These are phyloP conservation scores for Penicillium sp. DNA, from an alignment of 2,329 filamentous ascomycete genomes.

Conservation along the genomic window DNA sequence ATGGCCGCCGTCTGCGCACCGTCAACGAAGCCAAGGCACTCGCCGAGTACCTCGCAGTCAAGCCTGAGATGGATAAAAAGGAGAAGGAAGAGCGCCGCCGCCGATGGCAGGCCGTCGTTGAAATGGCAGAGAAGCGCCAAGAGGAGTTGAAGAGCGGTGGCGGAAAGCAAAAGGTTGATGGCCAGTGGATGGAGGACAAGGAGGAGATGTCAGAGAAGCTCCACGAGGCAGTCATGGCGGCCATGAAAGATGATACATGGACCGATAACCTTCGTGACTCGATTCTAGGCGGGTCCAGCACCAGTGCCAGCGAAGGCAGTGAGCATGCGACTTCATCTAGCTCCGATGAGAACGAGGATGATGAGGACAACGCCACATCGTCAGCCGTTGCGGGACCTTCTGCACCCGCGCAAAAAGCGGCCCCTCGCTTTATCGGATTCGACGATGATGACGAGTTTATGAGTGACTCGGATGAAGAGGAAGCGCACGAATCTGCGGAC, in stretches of 20 bases:
- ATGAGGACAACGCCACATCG: conserved; percentile 34
- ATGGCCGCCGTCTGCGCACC: conserved; percentile 82
- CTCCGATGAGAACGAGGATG: conserved; percentile 36
- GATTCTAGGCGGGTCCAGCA: conserved; percentile 35
- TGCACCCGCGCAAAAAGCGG: conserved; percentile 23
- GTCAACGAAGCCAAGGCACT: conserved; percentile 93
- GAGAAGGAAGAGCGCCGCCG: conserved; percentile 79
- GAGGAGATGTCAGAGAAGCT: conserved; percentile 85
- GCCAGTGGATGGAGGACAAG: conserved; percentile 92
- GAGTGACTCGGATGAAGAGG: conserved; percentile 42
- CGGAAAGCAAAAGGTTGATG: conserved; percentile 65
- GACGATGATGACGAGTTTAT: conserved; percentile 48
- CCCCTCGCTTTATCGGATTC: conserved; percentile 43
- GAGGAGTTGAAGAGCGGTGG: conserved; percentile 74
- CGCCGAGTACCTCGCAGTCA: conserved; percentile 89
- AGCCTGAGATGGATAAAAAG: conserved; percentile 93
- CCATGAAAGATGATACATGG: conserved; percentile 59
- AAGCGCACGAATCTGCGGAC: conserved; percentile 23
- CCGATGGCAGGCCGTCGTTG: conserved; percentile 84
- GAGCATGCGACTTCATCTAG: conserved; percentile 29
- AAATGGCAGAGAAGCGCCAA: conserved; percentile 74
- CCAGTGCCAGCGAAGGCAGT: conserved; percentile 40
- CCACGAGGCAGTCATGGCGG: conserved; percentile 67
- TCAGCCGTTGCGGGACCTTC: conserved; percentile 21
- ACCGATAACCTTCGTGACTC: conserved; percentile 41